These are phyloP conservation scores for Punica granatum DNA, from an alignment of 345 rosid genomes.

Conservation along the genomic window DNA sequence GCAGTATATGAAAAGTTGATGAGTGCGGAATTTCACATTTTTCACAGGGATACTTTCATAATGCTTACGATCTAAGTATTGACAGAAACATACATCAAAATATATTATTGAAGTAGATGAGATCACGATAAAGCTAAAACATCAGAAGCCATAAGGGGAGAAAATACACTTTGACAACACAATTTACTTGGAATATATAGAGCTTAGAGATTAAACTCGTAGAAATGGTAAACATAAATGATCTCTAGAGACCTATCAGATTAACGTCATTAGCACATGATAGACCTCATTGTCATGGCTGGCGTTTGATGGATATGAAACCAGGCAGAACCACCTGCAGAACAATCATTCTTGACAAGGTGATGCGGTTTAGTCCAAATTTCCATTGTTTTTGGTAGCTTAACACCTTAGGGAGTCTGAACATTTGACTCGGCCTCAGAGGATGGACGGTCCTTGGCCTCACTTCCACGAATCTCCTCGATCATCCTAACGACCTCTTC, in stretches of 20 bases:
- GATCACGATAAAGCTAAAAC: neutral
- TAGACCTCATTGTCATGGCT: neutral
- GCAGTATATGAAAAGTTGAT: neutral
- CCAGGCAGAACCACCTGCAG: neutral
- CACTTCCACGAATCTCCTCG: conserved; percentile 49
- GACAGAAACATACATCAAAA: neutral
- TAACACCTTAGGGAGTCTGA: conserved; percentile 34
- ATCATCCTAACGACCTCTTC: conserved; percentile 60
- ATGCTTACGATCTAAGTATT: neutral
- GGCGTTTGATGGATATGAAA: neutral
- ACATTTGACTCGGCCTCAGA: conserved; percentile 52
- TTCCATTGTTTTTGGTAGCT: neutral
- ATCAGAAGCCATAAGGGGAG: neutral
- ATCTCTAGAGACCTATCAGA: neutral
- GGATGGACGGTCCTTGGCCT: conserved; percentile 41
- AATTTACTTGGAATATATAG: neutral
- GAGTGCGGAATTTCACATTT: neutral
- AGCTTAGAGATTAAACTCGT: neutral
- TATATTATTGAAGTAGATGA: neutral
- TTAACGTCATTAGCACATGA: neutral
- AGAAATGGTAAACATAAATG: neutral
- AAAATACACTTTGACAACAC: neutral
- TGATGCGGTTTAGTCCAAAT: neutral
- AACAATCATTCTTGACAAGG: neutral
- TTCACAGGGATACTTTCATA: neutral